These are phyloP conservation scores for Paramecium caudatum DNA, from an alignment of 73 alveolate genomes.

Conservation along the genomic window DNA sequence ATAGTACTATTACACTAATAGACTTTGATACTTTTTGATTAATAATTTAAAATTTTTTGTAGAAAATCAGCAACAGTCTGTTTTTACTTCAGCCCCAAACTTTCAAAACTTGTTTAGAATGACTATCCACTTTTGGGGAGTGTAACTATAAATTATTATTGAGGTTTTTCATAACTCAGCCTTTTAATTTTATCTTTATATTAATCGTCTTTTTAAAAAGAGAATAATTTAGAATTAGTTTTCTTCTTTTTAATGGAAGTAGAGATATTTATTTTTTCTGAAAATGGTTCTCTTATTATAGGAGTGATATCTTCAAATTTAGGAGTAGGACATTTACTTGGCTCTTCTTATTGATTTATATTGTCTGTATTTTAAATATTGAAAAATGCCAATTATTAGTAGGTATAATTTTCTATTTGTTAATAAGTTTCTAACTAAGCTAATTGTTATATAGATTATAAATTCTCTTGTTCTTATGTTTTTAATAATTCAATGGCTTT, in stretches of 20 bases:
- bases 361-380: no score
- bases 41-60: constrained; percentile 12
- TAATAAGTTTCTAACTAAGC: no score
- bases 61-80: background rate
- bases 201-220: constrained; percentile 3
- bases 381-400: no score
- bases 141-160: background rate
- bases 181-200: background rate
- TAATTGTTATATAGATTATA: no score
- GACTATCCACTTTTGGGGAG: background rate
- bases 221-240: background rate
- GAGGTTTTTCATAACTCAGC: background rate
- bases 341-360: background rate
- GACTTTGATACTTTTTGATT: background rate
- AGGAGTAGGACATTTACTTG: background rate
- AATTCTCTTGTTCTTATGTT: background rate
- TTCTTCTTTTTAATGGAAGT: constrained; percentile 26
- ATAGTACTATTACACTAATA: background rate
- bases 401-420: no score
- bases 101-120: background rate
- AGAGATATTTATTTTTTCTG: no score
- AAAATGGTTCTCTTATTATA: no score
- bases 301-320: background rate
- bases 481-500: background rate
- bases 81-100: background rate